Percentiles rank a stretch among this genome's conserved stretches.
Evolutionary conservation across 176 grass and related monocot genomes (phyloP).

Genomic region (Zizania latifolia): DNA sequence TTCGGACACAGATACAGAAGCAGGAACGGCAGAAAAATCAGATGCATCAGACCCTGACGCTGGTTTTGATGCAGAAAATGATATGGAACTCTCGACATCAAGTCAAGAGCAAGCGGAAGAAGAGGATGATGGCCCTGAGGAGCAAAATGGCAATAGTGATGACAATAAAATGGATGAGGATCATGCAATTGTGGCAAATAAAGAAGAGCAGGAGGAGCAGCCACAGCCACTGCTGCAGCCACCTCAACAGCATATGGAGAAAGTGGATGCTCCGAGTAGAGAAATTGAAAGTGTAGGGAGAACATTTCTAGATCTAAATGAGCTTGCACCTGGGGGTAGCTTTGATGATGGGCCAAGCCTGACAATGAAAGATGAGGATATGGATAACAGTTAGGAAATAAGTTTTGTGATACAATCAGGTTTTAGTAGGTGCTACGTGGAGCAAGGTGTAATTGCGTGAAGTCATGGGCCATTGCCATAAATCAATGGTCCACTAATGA

Average conservation of each 20-base stretch:
- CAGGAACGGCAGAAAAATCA: conserved; percentile 55
- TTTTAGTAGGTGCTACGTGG: not conserved
- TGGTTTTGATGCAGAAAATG: conserved; percentile 54
- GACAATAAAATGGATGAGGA: conserved; percentile 52
- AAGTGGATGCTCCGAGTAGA: conserved; percentile 39
- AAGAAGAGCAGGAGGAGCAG: conserved; percentile 38
- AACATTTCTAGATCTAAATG: conserved; percentile 94
- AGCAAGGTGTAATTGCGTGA: conserved; percentile 28
- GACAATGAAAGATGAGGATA: conserved; percentile 63
- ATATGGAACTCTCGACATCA: conserved; percentile 67
- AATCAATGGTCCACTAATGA: conserved; percentile 18
- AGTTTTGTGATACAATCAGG: conserved; percentile 12
- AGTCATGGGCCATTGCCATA: not conserved
- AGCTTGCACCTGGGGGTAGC: conserved; percentile 82
- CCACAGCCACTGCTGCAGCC: conserved; percentile 29
- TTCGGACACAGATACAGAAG: conserved; percentile 73
- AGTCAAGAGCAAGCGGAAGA: conserved; percentile 69
- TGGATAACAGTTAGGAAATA: conserved; percentile 64
- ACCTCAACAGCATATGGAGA: conserved; percentile 38
- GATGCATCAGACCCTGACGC: conserved; percentile 62
- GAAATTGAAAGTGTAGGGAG: conserved; percentile 51
- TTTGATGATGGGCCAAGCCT: conserved; percentile 77
- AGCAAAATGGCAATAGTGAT: conserved; percentile 20
- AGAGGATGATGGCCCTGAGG: conserved; percentile 60
- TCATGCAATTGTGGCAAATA: conserved; percentile 33